Percentiles rank a stretch among this genome's conserved stretches.
Conservation (phyloP, 2,329 filamentous ascomycete genomes). For the Geosmithia flava region DNA sequence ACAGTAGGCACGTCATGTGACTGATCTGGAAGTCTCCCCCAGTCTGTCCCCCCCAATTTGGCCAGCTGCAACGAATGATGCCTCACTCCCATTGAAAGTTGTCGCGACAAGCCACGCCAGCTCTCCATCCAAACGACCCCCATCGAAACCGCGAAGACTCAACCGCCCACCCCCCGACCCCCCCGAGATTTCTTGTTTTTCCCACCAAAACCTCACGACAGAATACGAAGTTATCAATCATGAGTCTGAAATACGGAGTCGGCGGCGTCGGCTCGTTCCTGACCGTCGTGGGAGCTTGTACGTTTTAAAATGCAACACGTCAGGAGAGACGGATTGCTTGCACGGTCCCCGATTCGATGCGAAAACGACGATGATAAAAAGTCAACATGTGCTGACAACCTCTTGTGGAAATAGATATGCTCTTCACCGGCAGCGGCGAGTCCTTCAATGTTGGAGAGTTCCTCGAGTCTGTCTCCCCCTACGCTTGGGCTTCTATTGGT, state of each 20-base stretch:
- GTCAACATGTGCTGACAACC: constrained; percentile 4
- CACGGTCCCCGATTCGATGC: neutral
- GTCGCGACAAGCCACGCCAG: constrained; percentile 1
- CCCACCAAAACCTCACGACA: neutral
- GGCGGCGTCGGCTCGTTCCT: constrained; percentile 58
- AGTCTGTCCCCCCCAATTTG: too few species aligned
- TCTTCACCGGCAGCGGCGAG: constrained; percentile 94
- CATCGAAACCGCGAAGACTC: neutral
- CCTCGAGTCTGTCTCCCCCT: constrained; percentile 86
- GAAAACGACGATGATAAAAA: neutral
- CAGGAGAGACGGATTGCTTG: neutral
- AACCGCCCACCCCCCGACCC: neutral
- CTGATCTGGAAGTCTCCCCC: neutral
- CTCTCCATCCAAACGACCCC: neutral
- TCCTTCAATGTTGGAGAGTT: constrained; percentile 95
- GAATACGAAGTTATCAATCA: constrained; percentile 21
- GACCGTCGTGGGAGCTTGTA: constrained; percentile 68
- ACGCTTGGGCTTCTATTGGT: constrained; percentile 82
- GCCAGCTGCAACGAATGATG: neutral
- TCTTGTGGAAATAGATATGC: constrained; percentile 60
- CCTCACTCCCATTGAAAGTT: neutral
- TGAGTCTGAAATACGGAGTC: constrained; percentile 63
- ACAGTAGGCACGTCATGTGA: neutral
- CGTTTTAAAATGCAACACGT: constrained; percentile 17
- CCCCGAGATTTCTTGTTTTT: neutral